Base-by-base conservation (phyloP, 202 grass and related monocot genomes). In the Musa balbisiana region DNA sequence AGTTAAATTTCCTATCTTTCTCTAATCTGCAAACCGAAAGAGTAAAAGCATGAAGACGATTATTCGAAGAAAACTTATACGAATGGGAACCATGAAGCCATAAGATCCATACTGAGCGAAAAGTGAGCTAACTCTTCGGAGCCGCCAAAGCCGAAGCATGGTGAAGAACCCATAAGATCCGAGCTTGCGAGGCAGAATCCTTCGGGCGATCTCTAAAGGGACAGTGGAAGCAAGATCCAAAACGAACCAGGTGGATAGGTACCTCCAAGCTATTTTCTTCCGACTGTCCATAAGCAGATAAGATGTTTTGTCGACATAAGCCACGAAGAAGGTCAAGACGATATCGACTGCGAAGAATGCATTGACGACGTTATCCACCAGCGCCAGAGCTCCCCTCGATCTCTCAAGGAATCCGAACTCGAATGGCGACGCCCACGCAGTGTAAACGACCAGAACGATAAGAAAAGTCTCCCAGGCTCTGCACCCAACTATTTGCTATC, bases 111-210 rank as follows among this genome's bases (percentile, higher is more conserved):
- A 99, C 95, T 85, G 81, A 80, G 91, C 87, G 85, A 99, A 99
- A 16, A 99, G 87, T 64, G 89, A 87, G 62, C 95, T 99, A 68
- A 99, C 95, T 75, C 95, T 93, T 11, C 91, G 84, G 25, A 99
- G 87, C 76, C 95, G 91, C 91, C 95, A 99, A 26, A 99, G 80
- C 68, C 95, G 89, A 74, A 99, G 89, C 88, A 99, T 92, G 79
- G 87, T 94, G 81, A 99, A 92, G 73, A 99, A 90, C 77, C 91
- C 87, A 77, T 86, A 94, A 9, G 81, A 86, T 53, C 82, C 75
- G 3, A 93, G 77, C 9, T 67, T 83, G 51, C 62, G 43, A 67
- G 91, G 91, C 16, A 92, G 80, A 56, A 92, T 85, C 83, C 19
- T 81, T 50, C 88, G 76, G 80, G 82, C 84, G 67, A 91, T 1